phyloP scores from a whole-genome alignment of 805 yeast genomes.

The Candida ortonii region DNA sequence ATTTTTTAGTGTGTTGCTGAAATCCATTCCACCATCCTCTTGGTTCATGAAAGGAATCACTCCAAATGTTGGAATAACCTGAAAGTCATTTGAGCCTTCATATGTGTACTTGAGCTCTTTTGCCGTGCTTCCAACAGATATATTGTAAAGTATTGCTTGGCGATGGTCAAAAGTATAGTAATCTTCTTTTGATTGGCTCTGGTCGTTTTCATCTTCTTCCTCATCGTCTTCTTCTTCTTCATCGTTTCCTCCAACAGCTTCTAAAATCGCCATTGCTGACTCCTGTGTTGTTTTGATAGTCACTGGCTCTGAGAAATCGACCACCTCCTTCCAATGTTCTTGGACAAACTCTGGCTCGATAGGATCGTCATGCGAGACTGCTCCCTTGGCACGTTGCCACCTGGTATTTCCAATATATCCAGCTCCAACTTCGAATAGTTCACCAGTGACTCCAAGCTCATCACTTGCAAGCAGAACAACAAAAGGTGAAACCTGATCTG shows the following conservation, averaged over 20 bases:
- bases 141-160: constrained; percentile 78
- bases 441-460: constrained; percentile 66
- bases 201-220: constrained; percentile 42
- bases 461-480: constrained; percentile 78
- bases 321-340: constrained; percentile 63
- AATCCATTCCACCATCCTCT: constrained; percentile 52
- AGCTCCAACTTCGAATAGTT: constrained; percentile 88
- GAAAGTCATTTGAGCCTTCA: constrained; percentile 75
- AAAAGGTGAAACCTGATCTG: constrained; percentile 88
- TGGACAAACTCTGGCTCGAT: constrained; percentile 67
- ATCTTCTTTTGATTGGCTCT: constrained; percentile 39
- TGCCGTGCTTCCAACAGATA: constrained; percentile 84
- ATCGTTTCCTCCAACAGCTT: constrained; percentile 51
- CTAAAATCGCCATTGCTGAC: constrained; percentile 74
- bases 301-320: constrained; percentile 57
- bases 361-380: constrained; percentile 52
- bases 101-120: constrained; percentile 74
- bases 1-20: constrained; percentile 63
- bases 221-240: constrained; percentile 42
- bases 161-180: constrained; percentile 59
- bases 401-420: constrained; percentile 96
- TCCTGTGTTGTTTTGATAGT: constrained; percentile 67
- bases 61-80: constrained; percentile 85
- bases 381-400: constrained; percentile 93
- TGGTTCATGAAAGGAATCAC: constrained; percentile 81